Conservation (phyloP, 176 grass and related monocot genomes). For the Triticum timopheevii region DNA sequence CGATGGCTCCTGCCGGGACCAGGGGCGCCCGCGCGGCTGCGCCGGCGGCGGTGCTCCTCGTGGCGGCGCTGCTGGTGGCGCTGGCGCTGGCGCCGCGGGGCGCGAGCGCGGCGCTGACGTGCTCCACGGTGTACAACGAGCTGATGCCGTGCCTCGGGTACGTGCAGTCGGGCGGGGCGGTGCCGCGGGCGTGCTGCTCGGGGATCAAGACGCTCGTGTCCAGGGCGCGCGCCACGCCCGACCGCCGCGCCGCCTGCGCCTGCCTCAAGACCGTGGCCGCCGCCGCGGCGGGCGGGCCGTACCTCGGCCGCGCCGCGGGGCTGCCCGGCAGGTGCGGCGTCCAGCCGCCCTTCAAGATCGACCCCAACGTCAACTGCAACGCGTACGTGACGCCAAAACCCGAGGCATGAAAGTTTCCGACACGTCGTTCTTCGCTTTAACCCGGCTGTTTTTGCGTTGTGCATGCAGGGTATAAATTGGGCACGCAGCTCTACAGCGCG, state of each 20-base stretch:
- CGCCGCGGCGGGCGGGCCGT: conserved; percentile 5
- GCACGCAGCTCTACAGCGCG: too few species aligned
- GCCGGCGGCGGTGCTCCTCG: conserved; percentile 15
- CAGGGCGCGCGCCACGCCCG: conserved; percentile 8
- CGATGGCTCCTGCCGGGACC: not conserved
- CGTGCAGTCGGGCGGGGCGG: conserved; percentile 46
- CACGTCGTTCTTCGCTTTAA: not conserved
- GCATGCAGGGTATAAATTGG: not conserved
- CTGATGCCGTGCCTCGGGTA: conserved; percentile 59
- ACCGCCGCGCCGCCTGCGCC: conserved; percentile 47
- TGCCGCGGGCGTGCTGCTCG: conserved; percentile 43
- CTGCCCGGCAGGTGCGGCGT: conserved; percentile 45
- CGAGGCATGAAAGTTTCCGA: too few species aligned
- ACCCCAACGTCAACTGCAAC: conserved; percentile 47
- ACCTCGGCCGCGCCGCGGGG: conserved; percentile 41
- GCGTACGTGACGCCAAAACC: conserved; percentile 14
- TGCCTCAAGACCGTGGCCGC: conserved; percentile 54
- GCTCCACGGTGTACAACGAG: conserved; percentile 51
- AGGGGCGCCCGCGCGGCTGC: not conserved
- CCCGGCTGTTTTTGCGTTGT: not conserved
- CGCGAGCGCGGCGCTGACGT: conserved; percentile 26
- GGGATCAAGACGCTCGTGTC: conserved; percentile 37
- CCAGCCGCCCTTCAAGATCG: conserved; percentile 47
- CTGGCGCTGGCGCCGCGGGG: not conserved
- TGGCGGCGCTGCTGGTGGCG: not conserved